Evolutionary conservation across 2,329 filamentous ascomycete genomes (phyloP).

Genomic region (Fusarium goolgardi): DNA sequence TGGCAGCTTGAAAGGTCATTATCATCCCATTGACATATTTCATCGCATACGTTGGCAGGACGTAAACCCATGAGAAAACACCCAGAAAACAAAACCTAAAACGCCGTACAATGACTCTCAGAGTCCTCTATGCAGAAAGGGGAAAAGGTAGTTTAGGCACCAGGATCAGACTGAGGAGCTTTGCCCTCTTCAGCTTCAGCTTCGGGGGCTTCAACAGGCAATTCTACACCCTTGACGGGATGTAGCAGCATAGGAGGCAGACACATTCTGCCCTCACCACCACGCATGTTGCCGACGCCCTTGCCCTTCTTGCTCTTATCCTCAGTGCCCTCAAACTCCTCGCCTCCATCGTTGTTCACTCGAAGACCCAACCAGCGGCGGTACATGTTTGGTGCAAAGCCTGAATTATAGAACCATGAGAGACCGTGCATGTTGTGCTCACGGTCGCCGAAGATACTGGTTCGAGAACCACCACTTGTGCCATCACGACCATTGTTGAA

Average conservation of each 20-base stretch:
- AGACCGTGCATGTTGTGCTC: constrained; percentile 90
- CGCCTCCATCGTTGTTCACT: constrained; percentile 82
- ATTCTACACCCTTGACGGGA: constrained; percentile 81
- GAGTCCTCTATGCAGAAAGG: constrained; percentile 15
- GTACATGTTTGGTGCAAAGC: constrained; percentile 85
- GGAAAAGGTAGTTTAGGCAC: constrained; percentile 41
- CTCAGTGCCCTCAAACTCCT: constrained; percentile 75
- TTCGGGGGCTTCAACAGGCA: constrained; percentile 70
- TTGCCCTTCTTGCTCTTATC: constrained; percentile 64
- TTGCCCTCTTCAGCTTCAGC: constrained; percentile 56
- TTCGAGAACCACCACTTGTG: constrained; percentile 77
- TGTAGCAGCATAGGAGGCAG: constrained; percentile 89
- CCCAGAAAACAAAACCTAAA: constrained; percentile 20
- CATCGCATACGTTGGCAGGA: constrained; percentile 34
- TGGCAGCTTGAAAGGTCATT: constrained; percentile 35
- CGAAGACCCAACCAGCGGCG: constrained; percentile 85
- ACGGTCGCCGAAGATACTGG: constrained; percentile 81
- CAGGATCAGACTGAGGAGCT: constrained; percentile 60
- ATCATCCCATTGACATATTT: constrained; percentile 40
- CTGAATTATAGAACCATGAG: constrained; percentile 92
- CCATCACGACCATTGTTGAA: constrained; percentile 85
- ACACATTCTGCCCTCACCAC: constrained; percentile 88
- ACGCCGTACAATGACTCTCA: constrained; percentile 33
- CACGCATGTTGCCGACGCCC: constrained; percentile 65
- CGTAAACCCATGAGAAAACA: constrained; percentile 32